phyloP scores from a whole-genome alignment of 768 basidiomycete genomes.

The Leccinum imitatum region DNA sequence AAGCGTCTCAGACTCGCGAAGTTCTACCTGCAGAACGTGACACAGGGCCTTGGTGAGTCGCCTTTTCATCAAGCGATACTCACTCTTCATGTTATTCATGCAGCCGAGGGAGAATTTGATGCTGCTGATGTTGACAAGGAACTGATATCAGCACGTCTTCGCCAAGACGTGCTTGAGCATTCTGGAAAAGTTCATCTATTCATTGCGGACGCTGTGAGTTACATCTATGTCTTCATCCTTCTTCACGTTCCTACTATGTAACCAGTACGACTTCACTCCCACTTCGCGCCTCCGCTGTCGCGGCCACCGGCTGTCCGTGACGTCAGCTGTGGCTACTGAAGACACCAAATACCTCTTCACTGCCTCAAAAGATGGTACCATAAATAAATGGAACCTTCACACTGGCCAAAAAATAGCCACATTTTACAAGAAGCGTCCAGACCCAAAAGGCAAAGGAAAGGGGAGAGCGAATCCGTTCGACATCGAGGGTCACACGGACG shows the following conservation, averaged over 20 bases:
- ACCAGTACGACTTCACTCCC: constrained; percentile 55
- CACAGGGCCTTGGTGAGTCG: constrained; percentile 64
- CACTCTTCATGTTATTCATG: not conserved
- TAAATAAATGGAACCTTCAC: constrained; percentile 80
- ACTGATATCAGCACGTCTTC: constrained; percentile 84
- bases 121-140: constrained; percentile 96
- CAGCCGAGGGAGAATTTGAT: constrained; percentile 87
- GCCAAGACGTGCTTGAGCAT: constrained; percentile 89
- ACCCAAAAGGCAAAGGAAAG: constrained; percentile 54
- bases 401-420: constrained; percentile 59
- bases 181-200: constrained; percentile 85
- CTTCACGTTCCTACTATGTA: not conserved
- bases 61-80: not conserved
- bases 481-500: constrained; percentile 79
- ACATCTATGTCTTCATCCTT: not conserved
- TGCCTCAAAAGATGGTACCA: constrained; percentile 85
- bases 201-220: constrained; percentile 67
- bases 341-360: constrained; percentile 80
- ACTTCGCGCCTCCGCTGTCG: constrained; percentile 55
- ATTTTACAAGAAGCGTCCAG: constrained; percentile 59
- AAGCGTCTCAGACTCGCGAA: constrained; percentile 90
- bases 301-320: constrained; percentile 78
- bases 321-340: constrained; percentile 76
- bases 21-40: constrained; percentile 84
- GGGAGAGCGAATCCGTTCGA: constrained; percentile 49